Evolutionary conservation across 352 stramenopile genomes (phyloP).

Genomic region (Globisporangium abappressorium): DNA sequence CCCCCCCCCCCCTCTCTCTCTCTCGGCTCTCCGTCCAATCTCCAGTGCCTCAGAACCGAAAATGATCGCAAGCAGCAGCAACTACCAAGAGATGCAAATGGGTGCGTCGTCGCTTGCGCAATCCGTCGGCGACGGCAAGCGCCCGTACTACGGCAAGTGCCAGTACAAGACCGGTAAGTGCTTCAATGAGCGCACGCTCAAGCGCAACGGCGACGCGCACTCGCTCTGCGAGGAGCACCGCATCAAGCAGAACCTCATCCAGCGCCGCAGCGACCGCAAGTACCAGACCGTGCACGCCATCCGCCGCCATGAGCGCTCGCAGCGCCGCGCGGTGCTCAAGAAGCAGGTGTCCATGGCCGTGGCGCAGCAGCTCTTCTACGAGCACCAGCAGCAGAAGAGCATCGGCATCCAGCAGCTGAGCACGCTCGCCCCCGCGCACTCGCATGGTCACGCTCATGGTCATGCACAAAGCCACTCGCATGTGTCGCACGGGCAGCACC

Average conservation of each 20-base stretch:
- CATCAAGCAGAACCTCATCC: conserved; percentile 83
- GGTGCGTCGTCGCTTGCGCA: not conserved
- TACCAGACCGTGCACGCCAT: conserved; percentile 84
- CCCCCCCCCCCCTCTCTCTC: not conserved
- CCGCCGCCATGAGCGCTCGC: conserved; percentile 71
- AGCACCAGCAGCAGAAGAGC: conserved; percentile 78
- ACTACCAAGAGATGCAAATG: not conserved
- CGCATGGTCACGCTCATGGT: not conserved
- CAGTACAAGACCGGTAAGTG: conserved; percentile 89
- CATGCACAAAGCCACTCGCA: conserved; percentile 1
- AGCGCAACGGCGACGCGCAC: conserved; percentile 80
- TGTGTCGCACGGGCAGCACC: not conserved
- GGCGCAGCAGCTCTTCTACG: conserved; percentile 75
- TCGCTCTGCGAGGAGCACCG: conserved; percentile 84
- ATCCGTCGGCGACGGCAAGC: conserved; percentile 8
- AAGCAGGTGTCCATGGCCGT: conserved; percentile 80
- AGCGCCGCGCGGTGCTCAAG: conserved; percentile 74
- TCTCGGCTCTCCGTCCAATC: not conserved
- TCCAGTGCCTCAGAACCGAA: conserved; percentile 24
- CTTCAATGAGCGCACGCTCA: conserved; percentile 83
- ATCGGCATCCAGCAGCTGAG: conserved; percentile 38
- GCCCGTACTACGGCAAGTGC: conserved; percentile 73
- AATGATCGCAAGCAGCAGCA: conserved; percentile 25
- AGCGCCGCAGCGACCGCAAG: conserved; percentile 82
- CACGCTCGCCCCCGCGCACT: conserved; percentile 14